Evolutionary conservation across 1,139 yeast species (phyloP), one percentile per base, ranked within the genome.

Genomic region (Hansenula lynferdii): DNA sequence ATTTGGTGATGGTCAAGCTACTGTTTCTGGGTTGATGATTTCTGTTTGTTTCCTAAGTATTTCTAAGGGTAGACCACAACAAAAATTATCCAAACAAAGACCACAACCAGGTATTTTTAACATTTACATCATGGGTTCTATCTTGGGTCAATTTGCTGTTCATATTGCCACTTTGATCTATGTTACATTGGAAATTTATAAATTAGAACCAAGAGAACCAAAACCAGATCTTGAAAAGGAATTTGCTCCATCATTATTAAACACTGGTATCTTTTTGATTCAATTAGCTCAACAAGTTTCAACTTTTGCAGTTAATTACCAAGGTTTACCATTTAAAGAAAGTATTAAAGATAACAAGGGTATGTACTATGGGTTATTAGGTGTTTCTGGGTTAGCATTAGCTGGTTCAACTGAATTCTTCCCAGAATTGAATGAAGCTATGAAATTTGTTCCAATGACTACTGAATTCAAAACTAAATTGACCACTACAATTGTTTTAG

Each of bases 101-200:
- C 99, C 99, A 28, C 98, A 90, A 67, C 94, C 95, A 34, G 97
- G 97, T 44, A 94, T 92, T 49, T 94, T 94, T 72, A 92, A 90
- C 64, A 72, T 71, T 48, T 92, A 92, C 65, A 92, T 90, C 54
- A 90, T 92, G 96, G 98, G 98, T 5, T 90, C 97, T 1, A 90
- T 92, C 51, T 70, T 92, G 50, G 95, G 97, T 29, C 99, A 92
- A 65, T 94, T 92, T 72, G 95, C 95, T 14, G 78, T 92, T 50
- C 99, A 92, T 60, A 83, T 92, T 51, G 65, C 71, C 33, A 80
- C 97, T 7, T 75, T 92, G 67, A 66, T 92, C 45, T 89, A 87
- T 59, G 79, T 92, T 49, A 85, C 96, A 16, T 65, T 71, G 40
- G 94, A 85, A 62, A 90, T 89, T 35, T 89, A 90, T 61, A 72